Percentiles rank a stretch among this genome's conserved stretches.
Evolutionary conservation across 2,329 filamentous ascomycete species (phyloP).

Genomic region (Chaetothyriales sp.): DNA sequence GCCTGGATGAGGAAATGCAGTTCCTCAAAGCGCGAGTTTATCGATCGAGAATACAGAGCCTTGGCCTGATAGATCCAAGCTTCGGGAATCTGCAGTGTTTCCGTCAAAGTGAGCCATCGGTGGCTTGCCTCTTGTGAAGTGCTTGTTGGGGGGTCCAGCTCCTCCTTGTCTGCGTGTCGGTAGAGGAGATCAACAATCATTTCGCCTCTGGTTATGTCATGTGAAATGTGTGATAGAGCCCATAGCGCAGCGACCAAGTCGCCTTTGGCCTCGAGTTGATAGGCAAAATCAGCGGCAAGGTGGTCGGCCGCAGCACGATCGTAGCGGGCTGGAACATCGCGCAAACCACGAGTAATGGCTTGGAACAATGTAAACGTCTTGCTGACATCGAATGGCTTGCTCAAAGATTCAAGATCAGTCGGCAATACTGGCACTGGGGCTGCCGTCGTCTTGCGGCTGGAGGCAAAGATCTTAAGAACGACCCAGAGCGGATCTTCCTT

Average conservation of each 20-base stretch:
- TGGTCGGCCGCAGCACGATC: slow-evolving; percentile 48
- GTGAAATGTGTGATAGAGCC: slow-evolving; percentile 61
- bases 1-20: slow-evolving; percentile 69
- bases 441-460: slow-evolving; percentile 18
- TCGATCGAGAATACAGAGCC: slow-evolving; percentile 63
- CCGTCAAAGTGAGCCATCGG: slow-evolving; percentile 43
- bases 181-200: slow-evolving; percentile 59
- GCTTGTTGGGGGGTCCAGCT: slow-evolving; percentile 33
- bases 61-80: slow-evolving; percentile 79
- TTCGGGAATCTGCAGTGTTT: slow-evolving; percentile 54
- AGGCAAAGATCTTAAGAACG: slow-evolving; percentile 64
- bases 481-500: slow-evolving; percentile 59
- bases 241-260: slow-evolving; percentile 59
- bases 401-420: slow-evolving; percentile 58
- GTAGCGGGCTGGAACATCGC: slow-evolving; percentile 44
- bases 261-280: slow-evolving; percentile 37
- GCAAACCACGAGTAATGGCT: slow-evolving; percentile 42
- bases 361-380: slow-evolving; percentile 46
- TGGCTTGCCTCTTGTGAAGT: not conserved
- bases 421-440: slow-evolving; percentile 37
- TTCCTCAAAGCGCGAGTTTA: slow-evolving; percentile 50
- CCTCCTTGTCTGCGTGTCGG: slow-evolving; percentile 52
- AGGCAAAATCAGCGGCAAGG: slow-evolving; percentile 47
- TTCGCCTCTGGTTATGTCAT: slow-evolving; percentile 45
- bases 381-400: slow-evolving; percentile 58